These are phyloP conservation scores for Corylus avellana DNA, from an alignment of 306 rosid genomes.

Conservation along the genomic window DNA sequence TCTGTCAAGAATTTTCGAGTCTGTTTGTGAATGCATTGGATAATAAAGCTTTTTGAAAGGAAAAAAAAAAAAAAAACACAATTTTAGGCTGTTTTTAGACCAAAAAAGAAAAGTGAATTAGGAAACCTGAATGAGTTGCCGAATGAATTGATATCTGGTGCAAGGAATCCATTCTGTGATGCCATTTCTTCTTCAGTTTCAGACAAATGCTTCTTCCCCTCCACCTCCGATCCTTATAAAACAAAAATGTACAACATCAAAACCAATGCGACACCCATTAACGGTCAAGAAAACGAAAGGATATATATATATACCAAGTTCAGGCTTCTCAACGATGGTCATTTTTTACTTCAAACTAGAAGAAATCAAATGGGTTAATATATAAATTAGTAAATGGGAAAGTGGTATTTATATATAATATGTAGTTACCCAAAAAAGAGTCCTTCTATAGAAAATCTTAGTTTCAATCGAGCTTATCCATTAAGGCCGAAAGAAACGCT, in stretches of 20 bases:
- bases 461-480: background rate
- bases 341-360: constrained; percentile 17
- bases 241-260: background rate
- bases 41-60: too few relatives aligned
- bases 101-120: background rate
- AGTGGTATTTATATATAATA: too few relatives aligned
- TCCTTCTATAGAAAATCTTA: background rate
- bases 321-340: constrained; percentile 56
- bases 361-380: background rate
- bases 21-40: too few relatives aligned
- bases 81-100: too few relatives aligned
- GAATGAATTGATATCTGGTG: constrained; percentile 66
- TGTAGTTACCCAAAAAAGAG: background rate
- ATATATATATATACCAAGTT: constrained; percentile 35
- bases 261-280: background rate
- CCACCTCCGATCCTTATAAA: constrained; percentile 33
- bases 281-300: background rate
- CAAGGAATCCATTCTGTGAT: constrained; percentile 26
- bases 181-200: background rate
- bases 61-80: too few relatives aligned
- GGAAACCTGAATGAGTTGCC: constrained; percentile 70
- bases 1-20: constrained; percentile 22
- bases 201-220: constrained; percentile 29
- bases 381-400: too few relatives aligned
- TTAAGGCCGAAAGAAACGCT: background rate